Evolutionary conservation across 1,139 yeast species (phyloP), one percentile per base, ranked within the genome.

Genomic region (Zygosaccharomyces sapae): DNA sequence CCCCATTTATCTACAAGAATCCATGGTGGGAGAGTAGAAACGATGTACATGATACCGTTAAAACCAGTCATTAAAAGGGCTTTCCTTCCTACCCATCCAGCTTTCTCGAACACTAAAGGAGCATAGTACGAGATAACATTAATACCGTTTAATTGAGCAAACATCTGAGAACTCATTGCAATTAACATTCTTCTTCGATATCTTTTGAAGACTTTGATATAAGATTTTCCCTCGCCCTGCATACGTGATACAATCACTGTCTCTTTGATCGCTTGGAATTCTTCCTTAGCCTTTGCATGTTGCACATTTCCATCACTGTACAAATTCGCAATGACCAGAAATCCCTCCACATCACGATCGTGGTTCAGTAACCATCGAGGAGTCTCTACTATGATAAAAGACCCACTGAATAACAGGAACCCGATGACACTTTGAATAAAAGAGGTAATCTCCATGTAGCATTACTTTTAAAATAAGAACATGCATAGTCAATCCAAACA

Each of bases 11-110:
- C 97, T 25, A 89, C 92, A 37, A 88, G 71, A 64, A 81, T 83
- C 96, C 97, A 89, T 0, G 97, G 96, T 3, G 95, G 92, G 33
- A 90, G 71, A 0, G 96, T 87, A 39, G 90, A 78, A 5, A 75
- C 57, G 10, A 88, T 76, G 65, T 89, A 90, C 39, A 89, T 76
- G 16, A 89, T 61, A 3, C 89, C 79, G 64, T 89, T 90, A 55
- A 86, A 74, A n/a, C 97, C 97, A 0, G 97, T 87, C 95, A 89
- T 87, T 52, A 88, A 75, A 52, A 89, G 80, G 2, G 97, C 96
- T 57, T 80, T 79, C 53, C 95, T 73, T 20, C 96, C 97, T 10
- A 77, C 69, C 96, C 96, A 89, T 22, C 97, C 97, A 2, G 96
- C 96, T 60, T 86, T 86, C 66, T 88, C 96, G 67, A 89, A 89